Base-by-base conservation (phyloP, 2,329 filamentous ascomycete species). In the Achaetomium macrosporum region DNA sequence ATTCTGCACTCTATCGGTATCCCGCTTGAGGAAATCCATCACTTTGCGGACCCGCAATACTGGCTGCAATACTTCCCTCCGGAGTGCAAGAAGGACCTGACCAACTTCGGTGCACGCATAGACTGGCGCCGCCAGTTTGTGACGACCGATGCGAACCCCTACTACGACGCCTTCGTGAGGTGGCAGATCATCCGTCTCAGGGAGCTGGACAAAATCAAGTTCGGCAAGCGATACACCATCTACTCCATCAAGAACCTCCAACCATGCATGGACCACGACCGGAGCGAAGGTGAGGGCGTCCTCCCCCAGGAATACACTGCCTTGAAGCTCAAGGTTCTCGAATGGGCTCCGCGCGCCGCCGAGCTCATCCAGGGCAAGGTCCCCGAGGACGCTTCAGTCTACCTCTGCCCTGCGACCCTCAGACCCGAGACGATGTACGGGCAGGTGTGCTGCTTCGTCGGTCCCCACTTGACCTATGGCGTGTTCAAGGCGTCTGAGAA, bases 371-470 rank as follows among this genome's bases (percentile, higher is more conserved):
- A 85, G 67, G 85, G 82, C 59, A 93, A 92, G 73, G 73, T 97
- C 4, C 88, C 92, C 6, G 78, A 84, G 35, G 83, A 81, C 59
- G 85, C 88, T 42, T 87, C 87, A 57, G 85, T 96, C 52, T 97
- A 86, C 74, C 87, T 97, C 64, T 83, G 97, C 12, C 88, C 93
- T 12, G 93, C 93, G 15, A 97, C 93, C 51, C 79, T 99, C 57
- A 81, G 93, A 57, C 90, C 93, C 2, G 93, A 99, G 76, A 99
- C 93, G 35, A 97, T 99, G 92, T 99, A 97, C 68, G 95, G 95
- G 39, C 93, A 97, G 71, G 95, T 85, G 4, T 95, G 89, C 73
- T 96, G 91, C 69, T 99, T 97, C 63, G 89, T 99, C 44, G 89
- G 90, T 3, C 92, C 93, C 10, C 88, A 87, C 36, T 42, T 64